Conservation (phyloP, 192 early-diverging fungal species). For the Oehlia diaphana region DNA sequence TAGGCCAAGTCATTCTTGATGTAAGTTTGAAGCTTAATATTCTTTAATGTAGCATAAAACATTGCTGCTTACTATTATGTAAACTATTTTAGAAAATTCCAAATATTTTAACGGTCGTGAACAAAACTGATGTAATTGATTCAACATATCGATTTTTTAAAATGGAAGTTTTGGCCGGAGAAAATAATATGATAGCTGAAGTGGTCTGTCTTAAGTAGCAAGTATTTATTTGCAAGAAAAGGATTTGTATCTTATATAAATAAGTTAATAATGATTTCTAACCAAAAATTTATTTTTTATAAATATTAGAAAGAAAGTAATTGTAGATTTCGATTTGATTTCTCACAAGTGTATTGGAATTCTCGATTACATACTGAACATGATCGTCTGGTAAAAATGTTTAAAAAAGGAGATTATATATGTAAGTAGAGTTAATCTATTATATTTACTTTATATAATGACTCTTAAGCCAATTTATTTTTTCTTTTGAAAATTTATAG, state of each 20-base stretch:
- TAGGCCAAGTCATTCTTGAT: conserved; percentile 95
- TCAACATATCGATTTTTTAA: conserved; percentile 94
- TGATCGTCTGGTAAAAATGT: conserved; percentile 81
- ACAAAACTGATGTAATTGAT: conserved; percentile 95
- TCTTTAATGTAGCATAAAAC: background rate
- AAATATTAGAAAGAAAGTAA: conserved; percentile 77
- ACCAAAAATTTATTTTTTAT: background rate
- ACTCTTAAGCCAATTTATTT: background rate
- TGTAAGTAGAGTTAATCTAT: conserved; percentile 47
- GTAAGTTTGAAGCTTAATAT: conserved; percentile 42
- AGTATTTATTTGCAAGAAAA: conserved; percentile 15
- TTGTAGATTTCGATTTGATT: conserved; percentile 91
- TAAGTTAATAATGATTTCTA: background rate
- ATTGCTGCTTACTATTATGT: background rate
- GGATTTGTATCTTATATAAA: background rate
- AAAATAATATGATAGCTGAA: conserved; percentile 82
- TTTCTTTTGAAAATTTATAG: conserved; percentile 24
- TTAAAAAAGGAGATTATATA: conserved; percentile 67
- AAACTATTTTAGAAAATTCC: conserved; percentile 76
- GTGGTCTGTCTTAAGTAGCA: conserved; percentile 56
- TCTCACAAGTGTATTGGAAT: conserved; percentile 99
- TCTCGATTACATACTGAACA: conserved; percentile 95
- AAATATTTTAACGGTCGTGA: conserved; percentile 87
- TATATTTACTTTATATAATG: background rate
- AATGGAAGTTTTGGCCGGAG: conserved; percentile 95